Conservation (phyloP, 2,329 filamentous ascomycete genomes). For the Trichoderma sp. region DNA sequence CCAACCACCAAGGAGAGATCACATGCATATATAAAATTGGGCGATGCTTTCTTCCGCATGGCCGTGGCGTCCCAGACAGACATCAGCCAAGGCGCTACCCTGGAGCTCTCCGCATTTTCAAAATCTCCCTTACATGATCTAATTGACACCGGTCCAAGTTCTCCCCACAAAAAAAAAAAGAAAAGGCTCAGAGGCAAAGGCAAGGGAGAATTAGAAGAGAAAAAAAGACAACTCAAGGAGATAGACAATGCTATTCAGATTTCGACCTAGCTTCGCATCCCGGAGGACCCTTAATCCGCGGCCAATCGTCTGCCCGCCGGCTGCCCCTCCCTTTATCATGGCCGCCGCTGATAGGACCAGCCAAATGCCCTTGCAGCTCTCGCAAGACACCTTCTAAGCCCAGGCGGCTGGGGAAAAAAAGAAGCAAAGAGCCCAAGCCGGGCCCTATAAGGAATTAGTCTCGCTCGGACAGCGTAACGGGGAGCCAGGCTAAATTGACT, state of each 20-base stretch:
- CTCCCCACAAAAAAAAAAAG: background rate
- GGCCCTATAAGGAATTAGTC: constrained; percentile 16
- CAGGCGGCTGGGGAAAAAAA: constrained; percentile 14
- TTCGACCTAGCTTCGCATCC: constrained; percentile 1
- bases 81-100: background rate
- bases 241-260: constrained; percentile 8
- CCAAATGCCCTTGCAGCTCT: constrained; percentile 16
- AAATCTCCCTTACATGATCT: background rate
- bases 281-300: constrained; percentile 18
- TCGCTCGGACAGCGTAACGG: constrained; percentile 10
- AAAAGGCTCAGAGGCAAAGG: background rate
- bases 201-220: background rate
- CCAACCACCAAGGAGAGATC: background rate
- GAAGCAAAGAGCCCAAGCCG: background rate
- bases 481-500: constrained; percentile 12
- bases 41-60: background rate
- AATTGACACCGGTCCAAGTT: background rate
- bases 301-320: constrained; percentile 11
- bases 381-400: constrained; percentile 13
- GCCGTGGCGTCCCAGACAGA: background rate
- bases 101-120: background rate
- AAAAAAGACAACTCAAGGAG: background rate
- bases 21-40: background rate
- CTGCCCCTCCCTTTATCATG: constrained; percentile 17
- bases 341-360: constrained; percentile 13